A percentile compares a stretch with the other conserved stretches of the same genome.
phyloP scores from a whole-genome alignment of 257 asterid genomes.

The Cordia subcordata region DNA sequence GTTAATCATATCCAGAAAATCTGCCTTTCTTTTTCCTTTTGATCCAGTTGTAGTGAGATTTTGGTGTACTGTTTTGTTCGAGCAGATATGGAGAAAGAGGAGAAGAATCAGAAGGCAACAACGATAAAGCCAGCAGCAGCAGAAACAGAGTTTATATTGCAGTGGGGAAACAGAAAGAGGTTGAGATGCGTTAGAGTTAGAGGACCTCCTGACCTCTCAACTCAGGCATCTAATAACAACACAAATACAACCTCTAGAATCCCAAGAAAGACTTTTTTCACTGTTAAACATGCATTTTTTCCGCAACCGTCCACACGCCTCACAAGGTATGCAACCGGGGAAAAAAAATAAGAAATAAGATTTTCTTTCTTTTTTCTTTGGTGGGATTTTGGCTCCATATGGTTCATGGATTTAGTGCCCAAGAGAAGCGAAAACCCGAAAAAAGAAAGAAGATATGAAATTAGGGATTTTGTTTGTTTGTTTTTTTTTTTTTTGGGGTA shows the following conservation, averaged over 20 bases:
- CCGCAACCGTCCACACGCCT: constrained; percentile 24
- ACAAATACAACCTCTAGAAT: constrained; percentile 19
- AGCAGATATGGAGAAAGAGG: constrained; percentile 31
- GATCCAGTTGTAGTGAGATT: no score
- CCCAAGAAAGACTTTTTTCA: constrained; percentile 32
- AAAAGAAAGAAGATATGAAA: no score
- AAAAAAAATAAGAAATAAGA: not conserved
- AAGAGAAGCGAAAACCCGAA: not conserved
- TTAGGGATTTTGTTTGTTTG: no score
- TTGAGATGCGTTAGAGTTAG: constrained; percentile 43
- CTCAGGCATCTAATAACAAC: not conserved
- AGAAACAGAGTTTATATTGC: constrained; percentile 34
- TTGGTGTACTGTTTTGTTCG: not conserved
- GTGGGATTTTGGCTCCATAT: not conserved
- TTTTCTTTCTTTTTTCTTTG: not conserved
- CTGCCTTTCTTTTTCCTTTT: no score
- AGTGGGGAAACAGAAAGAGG: constrained; percentile 53
- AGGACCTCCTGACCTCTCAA: constrained; percentile 15
- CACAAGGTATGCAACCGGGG: constrained; percentile 25
- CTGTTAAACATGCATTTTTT: constrained; percentile 17
- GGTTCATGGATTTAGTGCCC: not conserved
- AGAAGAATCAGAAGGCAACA: constrained; percentile 14
- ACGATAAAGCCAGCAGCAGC: constrained; percentile 12
- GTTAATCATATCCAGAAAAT: no score
- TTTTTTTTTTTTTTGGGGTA: not conserved